phyloP scores from a whole-genome alignment of 108 stramenopile genomes.

The Mediolabrus comicus region DNA sequence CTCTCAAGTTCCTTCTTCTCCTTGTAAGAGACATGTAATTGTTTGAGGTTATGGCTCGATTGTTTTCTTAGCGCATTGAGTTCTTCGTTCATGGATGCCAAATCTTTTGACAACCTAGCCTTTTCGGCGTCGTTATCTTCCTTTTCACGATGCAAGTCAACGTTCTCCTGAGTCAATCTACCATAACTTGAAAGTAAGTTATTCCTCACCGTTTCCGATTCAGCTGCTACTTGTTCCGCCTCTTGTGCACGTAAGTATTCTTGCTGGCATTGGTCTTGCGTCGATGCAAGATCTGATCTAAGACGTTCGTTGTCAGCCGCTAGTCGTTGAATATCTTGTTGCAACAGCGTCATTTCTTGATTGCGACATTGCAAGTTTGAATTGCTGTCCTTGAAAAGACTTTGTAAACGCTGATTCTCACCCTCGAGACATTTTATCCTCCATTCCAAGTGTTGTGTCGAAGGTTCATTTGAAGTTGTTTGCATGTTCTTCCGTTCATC shows the following conservation, averaged over 20 bases:
- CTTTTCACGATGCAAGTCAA: slow-evolving; percentile 22
- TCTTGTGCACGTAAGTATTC: slow-evolving; percentile 18
- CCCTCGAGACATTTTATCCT: slow-evolving; percentile 1
- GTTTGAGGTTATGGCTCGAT: neutral
- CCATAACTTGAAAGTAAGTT: slow-evolving; percentile 30
- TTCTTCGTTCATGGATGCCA: slow-evolving; percentile 16
- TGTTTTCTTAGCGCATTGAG: slow-evolving; percentile 4
- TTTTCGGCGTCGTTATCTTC: slow-evolving; percentile 19
- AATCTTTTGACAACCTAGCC: slow-evolving; percentile 4
- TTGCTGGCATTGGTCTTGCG: slow-evolving; percentile 13
- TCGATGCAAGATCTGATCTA: neutral
- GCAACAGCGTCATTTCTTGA: neutral
- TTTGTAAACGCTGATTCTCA: slow-evolving; percentile 16
- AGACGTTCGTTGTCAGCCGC: slow-evolving; percentile 18
- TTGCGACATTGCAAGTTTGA: neutral
- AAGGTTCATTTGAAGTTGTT: neutral
- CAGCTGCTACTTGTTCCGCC: slow-evolving; percentile 23
- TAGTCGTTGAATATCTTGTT: slow-evolving; percentile 4
- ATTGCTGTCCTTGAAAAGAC: slow-evolving; percentile 1
- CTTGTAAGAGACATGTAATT: slow-evolving; percentile 8
- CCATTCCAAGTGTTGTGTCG: neutral
- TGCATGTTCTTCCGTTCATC: slow-evolving; percentile 4
- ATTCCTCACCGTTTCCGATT: slow-evolving; percentile 23
- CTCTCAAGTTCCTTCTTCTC: slow-evolving; percentile 14
- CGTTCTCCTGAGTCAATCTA: slow-evolving; percentile 32